Evolutionary conservation across 2,329 filamentous ascomycete genomes (phyloP).

Genomic region (Cytospora schulzeri): DNA sequence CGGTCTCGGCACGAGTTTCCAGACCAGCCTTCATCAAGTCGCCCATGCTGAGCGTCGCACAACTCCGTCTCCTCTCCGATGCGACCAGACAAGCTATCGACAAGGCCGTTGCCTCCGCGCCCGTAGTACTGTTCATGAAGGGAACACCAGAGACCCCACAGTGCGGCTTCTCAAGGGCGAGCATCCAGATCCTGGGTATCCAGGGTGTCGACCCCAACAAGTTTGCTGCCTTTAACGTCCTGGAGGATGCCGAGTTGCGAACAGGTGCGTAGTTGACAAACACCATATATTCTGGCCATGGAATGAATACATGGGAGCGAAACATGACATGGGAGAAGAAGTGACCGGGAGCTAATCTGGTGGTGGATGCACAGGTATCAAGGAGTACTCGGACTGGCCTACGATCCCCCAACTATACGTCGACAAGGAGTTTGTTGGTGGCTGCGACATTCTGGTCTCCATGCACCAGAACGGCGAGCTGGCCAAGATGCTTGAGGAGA

Average conservation of each 20-base stretch:
- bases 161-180: slow-evolving; percentile 88
- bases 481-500: slow-evolving; percentile 88
- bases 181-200: slow-evolving; percentile 90
- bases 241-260: slow-evolving; percentile 87
- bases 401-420: slow-evolving; percentile 97
- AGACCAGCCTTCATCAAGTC: slow-evolving; percentile 22
- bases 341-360: slow-evolving; percentile 25
- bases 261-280: slow-evolving; percentile 57
- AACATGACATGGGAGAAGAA: not conserved
- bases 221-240: slow-evolving; percentile 97
- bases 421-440: slow-evolving; percentile 92
- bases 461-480: slow-evolving; percentile 98
- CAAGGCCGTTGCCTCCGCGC: slow-evolving; percentile 82
- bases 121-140: slow-evolving; percentile 96
- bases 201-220: slow-evolving; percentile 95
- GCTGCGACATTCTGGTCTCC: slow-evolving; percentile 93
- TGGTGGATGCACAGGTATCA: slow-evolving; percentile 68
- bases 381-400: slow-evolving; percentile 99
- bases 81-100: slow-evolving; percentile 84
- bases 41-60: slow-evolving; percentile 29
- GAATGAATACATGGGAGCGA: not conserved
- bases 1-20: slow-evolving; percentile 14
- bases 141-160: slow-evolving; percentile 81
- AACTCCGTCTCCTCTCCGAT: slow-evolving; percentile 70
- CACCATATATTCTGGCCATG: not conserved